Base-by-base conservation (phyloP, 805 yeast species). In the Wickerhamomyces sydowiorum region DNA sequence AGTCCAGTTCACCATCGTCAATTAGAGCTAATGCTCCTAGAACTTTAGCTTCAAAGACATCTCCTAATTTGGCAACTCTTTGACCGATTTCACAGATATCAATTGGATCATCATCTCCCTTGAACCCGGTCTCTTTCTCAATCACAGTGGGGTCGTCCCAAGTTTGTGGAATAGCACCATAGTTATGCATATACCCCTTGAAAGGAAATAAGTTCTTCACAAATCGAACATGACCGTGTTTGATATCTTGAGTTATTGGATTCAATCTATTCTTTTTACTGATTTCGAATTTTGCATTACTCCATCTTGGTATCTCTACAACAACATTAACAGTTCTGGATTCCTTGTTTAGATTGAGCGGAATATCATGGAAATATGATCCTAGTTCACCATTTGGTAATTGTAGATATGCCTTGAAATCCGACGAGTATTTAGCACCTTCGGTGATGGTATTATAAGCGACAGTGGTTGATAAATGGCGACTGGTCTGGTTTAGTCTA, bases 1-100 rank as follows among this genome's bases (percentile, higher is more conserved):
- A 91, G 69, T 91, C 99, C 44, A 96, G 75, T 69, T 93, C 99
- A 52, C 96, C 97, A 65, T 90, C 97, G 56, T 86, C 95, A 45
- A 86, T 78, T 54, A 86, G 67, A 5, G 89, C 93, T 66, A 86
- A 66, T 34, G 85, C 81, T 41, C 93, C 93, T 44, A 86, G 68
- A 7, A 85, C 73, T 63, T 85, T 82, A 36, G 77, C 87, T 52
- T 69, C 76, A 57, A 72, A 76, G 39, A 84, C 67, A 44, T 78
- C 79, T 21, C 96, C 96, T 14, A 78, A 71, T 41, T 67, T 52
- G 31, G 78, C 70, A 3, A 82, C 73, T 34, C 49, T 47, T 14
- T 62, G 62, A 37, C 68, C 55, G 45, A 91, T 87, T 57, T 91
- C 99, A 59, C 96, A 81, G 36, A 90, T 90, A 59, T 91, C 99